These are phyloP conservation scores for Fabrea salina DNA, from an alignment of 169 alveolate genomes.

Conservation along the genomic window DNA sequence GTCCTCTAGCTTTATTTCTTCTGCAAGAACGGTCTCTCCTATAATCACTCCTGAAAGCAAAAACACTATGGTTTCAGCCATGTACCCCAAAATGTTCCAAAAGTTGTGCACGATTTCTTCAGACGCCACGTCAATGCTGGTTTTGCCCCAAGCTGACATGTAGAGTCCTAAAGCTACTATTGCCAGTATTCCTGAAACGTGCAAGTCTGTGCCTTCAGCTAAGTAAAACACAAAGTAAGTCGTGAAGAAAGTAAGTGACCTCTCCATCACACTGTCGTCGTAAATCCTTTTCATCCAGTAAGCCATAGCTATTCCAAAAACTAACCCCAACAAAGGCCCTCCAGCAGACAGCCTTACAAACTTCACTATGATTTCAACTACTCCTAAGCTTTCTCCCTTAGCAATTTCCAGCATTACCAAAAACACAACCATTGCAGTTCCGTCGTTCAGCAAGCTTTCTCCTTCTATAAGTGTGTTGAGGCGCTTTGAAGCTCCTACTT, in stretches of 20 bases:
- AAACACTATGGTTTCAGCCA: conserved; percentile 53
- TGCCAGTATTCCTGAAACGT: conserved; percentile 58
- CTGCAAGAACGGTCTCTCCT: conserved; percentile 34
- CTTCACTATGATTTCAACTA: conserved; percentile 36
- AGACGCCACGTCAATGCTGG: conserved; percentile 45
- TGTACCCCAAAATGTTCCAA: conserved; percentile 47
- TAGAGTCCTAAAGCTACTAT: conserved; percentile 62
- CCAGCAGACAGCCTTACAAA: conserved; percentile 42
- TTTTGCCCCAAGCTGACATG: conserved; percentile 59
- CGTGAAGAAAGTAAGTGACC: conserved; percentile 45
- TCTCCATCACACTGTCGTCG: conserved; percentile 53
- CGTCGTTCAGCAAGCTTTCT: conserved; percentile 61
- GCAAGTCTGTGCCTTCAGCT: conserved; percentile 46
- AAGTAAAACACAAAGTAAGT: conserved; percentile 52
- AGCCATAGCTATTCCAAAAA: conserved; percentile 8
- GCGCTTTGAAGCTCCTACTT: conserved; percentile 52
- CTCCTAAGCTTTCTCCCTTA: conserved; percentile 41
- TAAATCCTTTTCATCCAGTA: conserved; percentile 49
- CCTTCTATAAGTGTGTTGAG: conserved; percentile 52
- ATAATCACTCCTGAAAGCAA: conserved; percentile 52
- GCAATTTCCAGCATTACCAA: conserved; percentile 35
- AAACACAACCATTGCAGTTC: conserved; percentile 65
- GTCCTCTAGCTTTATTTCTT: neutral
- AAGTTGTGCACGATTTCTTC: conserved; percentile 56
- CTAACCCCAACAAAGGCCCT: conserved; percentile 39